Percentiles rank a stretch among this genome's conserved stretches.
These are phyloP conservation scores for Candida gigantensis DNA, from an alignment of 1,139 yeast genomes.

Conservation along the genomic window DNA sequence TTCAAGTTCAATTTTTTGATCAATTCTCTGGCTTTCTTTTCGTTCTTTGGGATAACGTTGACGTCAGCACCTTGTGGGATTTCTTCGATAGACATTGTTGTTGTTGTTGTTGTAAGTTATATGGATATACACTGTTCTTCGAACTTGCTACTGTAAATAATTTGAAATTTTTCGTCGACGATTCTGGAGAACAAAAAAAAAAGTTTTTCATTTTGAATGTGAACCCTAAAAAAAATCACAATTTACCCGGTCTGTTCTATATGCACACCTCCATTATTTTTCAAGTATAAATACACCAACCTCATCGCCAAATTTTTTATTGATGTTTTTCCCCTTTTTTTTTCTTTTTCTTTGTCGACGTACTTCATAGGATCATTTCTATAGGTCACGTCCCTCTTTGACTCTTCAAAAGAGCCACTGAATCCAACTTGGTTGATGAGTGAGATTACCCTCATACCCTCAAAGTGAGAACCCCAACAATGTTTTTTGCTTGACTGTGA, in stretches of 20 bases:
- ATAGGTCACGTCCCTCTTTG: constrained; percentile 99
- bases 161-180: too few relatives aligned
- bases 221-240: too few relatives aligned
- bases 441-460: constrained; percentile 92
- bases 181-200: too few relatives aligned
- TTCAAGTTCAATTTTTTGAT: constrained; percentile 88
- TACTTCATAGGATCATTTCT: constrained; percentile 97
- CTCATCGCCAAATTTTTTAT: constrained; percentile 5
- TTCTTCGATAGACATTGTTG: constrained; percentile 54
- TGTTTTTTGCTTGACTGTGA: constrained; percentile 86
- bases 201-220: too few relatives aligned
- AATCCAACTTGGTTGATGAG: constrained; percentile 99
- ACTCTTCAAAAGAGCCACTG: constrained; percentile 99
- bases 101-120: too few relatives aligned
- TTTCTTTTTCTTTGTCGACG: constrained; percentile 50
- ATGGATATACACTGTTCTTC: too few relatives aligned
- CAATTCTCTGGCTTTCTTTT: constrained; percentile 93
- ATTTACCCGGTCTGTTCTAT: too few relatives aligned
- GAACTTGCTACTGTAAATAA: too few relatives aligned
- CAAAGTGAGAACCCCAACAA: constrained; percentile 51
- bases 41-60: constrained; percentile 82
- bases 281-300: constrained; percentile 1
- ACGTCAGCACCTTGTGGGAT: constrained; percentile 91
- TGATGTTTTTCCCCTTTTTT: constrained; percentile 14
- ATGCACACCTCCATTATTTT: too few relatives aligned